Percentiles rank a stretch among this genome's conserved stretches.
These are phyloP conservation scores for Ganoderma leucocontextum DNA, from an alignment of 1,284 basidiomycete species.

Conservation along the genomic window DNA sequence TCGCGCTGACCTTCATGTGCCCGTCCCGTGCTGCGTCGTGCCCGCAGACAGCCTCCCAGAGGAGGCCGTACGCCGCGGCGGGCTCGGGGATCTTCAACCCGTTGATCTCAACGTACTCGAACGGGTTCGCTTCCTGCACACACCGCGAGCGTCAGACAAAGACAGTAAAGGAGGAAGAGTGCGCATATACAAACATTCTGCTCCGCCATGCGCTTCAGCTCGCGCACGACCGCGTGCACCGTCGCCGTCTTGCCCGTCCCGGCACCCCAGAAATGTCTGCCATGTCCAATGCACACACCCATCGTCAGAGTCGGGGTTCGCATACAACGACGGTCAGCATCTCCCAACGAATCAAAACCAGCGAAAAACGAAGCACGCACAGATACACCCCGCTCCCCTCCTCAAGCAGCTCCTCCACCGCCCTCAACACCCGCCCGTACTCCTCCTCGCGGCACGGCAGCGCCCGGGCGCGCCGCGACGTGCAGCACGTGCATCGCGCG, in stretches of 20 bases:
- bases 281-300: not conserved
- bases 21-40: conserved; percentile 70
- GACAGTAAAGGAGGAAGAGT: too few relatives aligned
- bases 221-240: conserved; percentile 90
- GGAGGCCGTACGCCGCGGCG: too few relatives aligned
- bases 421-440: conserved; percentile 79
- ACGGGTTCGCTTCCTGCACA: too few relatives aligned
- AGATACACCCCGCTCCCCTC: conserved; percentile 96
- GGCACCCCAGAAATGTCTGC: conserved; percentile 97
- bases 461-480: conserved; percentile 91
- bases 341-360: conserved; percentile 43
- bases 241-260: conserved; percentile 98
- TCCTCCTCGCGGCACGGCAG: conserved; percentile 93
- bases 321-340: not conserved
- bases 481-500: conserved; percentile 91
- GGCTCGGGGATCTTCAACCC: too few relatives aligned
- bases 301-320: not conserved
- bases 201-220: conserved; percentile 88
- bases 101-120: too few relatives aligned
- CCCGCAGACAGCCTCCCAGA: too few relatives aligned
- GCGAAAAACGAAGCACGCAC: conserved; percentile 58
- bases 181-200: conserved; percentile 61
- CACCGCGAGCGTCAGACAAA: too few relatives aligned
- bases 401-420: conserved; percentile 88
- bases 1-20: conserved; percentile 70